Evolutionary conservation across 2,329 filamentous ascomycete genomes (phyloP).

Genomic region (Achaetomium macrosporum): DNA sequence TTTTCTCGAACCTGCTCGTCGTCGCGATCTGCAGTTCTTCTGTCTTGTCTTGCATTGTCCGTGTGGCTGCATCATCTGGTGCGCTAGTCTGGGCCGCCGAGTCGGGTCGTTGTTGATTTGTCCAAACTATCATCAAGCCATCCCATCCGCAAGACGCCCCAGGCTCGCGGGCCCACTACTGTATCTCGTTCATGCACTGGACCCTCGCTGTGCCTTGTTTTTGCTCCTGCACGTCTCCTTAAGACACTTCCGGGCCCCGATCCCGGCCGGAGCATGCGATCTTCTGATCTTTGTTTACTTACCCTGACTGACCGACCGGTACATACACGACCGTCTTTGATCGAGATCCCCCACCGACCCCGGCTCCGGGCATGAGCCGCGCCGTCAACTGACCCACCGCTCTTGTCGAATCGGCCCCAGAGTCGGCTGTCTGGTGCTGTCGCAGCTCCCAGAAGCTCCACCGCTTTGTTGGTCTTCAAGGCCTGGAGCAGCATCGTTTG

Average conservation of each 20-base stretch:
- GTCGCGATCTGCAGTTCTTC: constrained; percentile 10
- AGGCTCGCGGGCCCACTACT: constrained; percentile 21
- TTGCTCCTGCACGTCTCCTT: constrained; percentile 27
- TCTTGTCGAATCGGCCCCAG: constrained; percentile 7
- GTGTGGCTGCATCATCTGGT: constrained; percentile 16
- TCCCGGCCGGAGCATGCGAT: constrained; percentile 10
- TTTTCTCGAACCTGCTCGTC: constrained; percentile 5
- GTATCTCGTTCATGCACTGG: constrained; percentile 32
- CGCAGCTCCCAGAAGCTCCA: constrained; percentile 7
- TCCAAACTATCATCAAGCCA: constrained; percentile 1
- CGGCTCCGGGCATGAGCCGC: constrained; percentile 12
- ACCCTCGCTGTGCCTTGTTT: constrained; percentile 23
- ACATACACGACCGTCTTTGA: background rate
- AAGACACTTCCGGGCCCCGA: constrained; percentile 25
- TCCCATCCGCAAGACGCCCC: background rate
- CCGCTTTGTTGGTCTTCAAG: constrained; percentile 11
- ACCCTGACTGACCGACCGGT: background rate
- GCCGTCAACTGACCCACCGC: constrained; percentile 16
- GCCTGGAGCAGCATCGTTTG: constrained; percentile 7
- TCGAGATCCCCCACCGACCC: constrained; percentile 12
- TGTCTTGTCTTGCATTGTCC: constrained; percentile 2
- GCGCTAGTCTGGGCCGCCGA: constrained; percentile 8
- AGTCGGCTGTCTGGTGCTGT: constrained; percentile 6
- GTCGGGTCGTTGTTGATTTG: constrained; percentile 15
- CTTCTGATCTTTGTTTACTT: constrained; percentile 14